A percentile compares a stretch with the other conserved stretches of the same genome.
These are phyloP conservation scores for Monosporascus ibericus DNA, from an alignment of 2,329 filamentous ascomycete species.

Conservation along the genomic window DNA sequence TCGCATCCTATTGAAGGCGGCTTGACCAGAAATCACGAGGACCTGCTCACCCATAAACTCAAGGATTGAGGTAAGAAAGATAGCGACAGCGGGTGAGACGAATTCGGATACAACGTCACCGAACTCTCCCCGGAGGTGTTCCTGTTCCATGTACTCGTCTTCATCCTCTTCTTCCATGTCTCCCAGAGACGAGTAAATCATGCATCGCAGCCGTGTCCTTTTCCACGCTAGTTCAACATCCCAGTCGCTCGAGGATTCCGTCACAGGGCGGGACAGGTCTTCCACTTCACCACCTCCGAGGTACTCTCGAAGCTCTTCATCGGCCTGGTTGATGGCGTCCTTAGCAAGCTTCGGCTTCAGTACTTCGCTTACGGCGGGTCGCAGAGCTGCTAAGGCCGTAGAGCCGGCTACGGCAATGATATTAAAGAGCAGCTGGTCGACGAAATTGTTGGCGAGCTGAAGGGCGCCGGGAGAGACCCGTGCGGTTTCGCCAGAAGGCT, in stretches of 20 bases:
- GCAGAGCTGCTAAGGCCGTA: constrained; percentile 66
- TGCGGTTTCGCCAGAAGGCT: constrained; percentile 61
- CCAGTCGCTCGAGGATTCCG: constrained; percentile 57
- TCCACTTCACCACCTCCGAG: constrained; percentile 75
- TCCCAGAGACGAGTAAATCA: constrained; percentile 95
- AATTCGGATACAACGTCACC: constrained; percentile 57
- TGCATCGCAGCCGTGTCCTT: constrained; percentile 83
- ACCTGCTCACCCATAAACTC: constrained; percentile 93
- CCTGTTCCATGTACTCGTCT: constrained; percentile 78
- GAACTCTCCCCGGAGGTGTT: constrained; percentile 57
- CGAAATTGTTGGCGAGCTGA: constrained; percentile 78
- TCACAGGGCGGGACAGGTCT: constrained; percentile 51
- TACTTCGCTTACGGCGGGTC: constrained; percentile 78
- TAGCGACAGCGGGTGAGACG: constrained; percentile 86
- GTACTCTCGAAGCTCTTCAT: constrained; percentile 84
- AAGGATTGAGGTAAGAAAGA: constrained; percentile 90
- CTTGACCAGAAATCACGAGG: constrained; percentile 79
- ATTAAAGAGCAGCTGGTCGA: constrained; percentile 89
- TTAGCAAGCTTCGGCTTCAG: constrained; percentile 84
- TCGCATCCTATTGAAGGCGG: constrained; percentile 65
- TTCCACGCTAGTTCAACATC: constrained; percentile 95
- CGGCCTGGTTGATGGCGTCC: constrained; percentile 74
- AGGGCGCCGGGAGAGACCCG: constrained; percentile 69
- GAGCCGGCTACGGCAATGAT: constrained; percentile 77
- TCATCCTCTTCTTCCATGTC: constrained; percentile 98